Percentiles rank a stretch among this genome's conserved stretches.
phyloP scores from a whole-genome alignment of 441 rosid genomes.

The Dalechampia spathulata region DNA sequence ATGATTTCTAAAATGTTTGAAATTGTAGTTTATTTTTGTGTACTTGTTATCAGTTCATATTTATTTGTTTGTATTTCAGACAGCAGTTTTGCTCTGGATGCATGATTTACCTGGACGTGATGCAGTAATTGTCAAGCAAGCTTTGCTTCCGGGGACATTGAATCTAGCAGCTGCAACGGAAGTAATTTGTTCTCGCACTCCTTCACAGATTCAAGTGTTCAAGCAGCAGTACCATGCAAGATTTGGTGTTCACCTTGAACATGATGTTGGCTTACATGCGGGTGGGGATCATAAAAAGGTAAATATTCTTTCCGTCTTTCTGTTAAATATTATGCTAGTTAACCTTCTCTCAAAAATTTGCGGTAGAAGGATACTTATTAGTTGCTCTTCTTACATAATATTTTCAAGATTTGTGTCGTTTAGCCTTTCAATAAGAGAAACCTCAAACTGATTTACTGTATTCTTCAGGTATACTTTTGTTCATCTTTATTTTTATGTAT shows the following conservation, averaged over 20 bases:
- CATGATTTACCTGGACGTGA: constrained; percentile 58
- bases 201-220: constrained; percentile 50
- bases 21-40: too few relatives aligned
- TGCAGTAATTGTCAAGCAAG: constrained; percentile 38
- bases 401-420: too few relatives aligned
- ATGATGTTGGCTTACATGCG: constrained; percentile 32
- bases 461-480: too few relatives aligned
- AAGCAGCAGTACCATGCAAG: constrained; percentile 46
- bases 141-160: constrained; percentile 2
- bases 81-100: constrained; percentile 59
- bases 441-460: too few relatives aligned
- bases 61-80: constrained; percentile 27
- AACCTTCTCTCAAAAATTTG: background rate
- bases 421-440: too few relatives aligned
- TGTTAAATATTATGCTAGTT: background rate
- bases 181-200: constrained; percentile 59
- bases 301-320: background rate
- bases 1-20: too few relatives aligned
- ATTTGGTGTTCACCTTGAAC: constrained; percentile 40
- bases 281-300: constrained; percentile 54
- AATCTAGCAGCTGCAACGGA: constrained; percentile 41
- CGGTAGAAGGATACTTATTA: background rate
- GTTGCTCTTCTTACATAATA: background rate
- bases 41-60: too few relatives aligned
- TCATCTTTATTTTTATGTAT: too few relatives aligned